phyloP scores from a whole-genome alignment of 2,329 filamentous ascomycete species.

The Volutella citrinella region DNA sequence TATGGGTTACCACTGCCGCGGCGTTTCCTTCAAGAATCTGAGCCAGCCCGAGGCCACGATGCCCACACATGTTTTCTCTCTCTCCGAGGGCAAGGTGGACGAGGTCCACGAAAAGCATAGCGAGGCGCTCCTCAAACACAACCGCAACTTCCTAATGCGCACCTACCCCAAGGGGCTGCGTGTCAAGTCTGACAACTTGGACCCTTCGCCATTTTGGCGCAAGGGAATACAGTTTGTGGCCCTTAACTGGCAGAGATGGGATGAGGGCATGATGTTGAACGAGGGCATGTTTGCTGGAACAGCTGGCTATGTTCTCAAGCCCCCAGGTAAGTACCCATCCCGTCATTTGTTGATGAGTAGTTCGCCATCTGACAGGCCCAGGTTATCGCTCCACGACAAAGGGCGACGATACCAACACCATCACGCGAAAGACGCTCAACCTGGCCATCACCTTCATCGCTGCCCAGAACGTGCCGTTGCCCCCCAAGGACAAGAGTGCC shows the following conservation, averaged over 20 bases:
- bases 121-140: slow-evolving; percentile 70
- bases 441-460: slow-evolving; percentile 73
- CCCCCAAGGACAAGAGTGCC: slow-evolving; percentile 45
- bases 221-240: slow-evolving; percentile 88
- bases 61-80: slow-evolving; percentile 67
- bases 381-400: slow-evolving; percentile 29
- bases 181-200: slow-evolving; percentile 80
- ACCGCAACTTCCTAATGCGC: slow-evolving; percentile 78
- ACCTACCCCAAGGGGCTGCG: slow-evolving; percentile 83
- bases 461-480: slow-evolving; percentile 72
- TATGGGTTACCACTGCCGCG: slow-evolving; percentile 79
- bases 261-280: slow-evolving; percentile 95
- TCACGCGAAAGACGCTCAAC: slow-evolving; percentile 58
- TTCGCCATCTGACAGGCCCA: no score
- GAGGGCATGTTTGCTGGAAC: slow-evolving; percentile 86
- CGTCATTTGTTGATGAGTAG: no score
- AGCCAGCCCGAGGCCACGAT: slow-evolving; percentile 66
- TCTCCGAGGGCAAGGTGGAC: slow-evolving; percentile 63
- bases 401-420: slow-evolving; percentile 23
- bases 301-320: slow-evolving; percentile 84
- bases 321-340: slow-evolving; percentile 62
- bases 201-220: slow-evolving; percentile 82
- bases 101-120: slow-evolving; percentile 51
- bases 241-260: slow-evolving; percentile 89
- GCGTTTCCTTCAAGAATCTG: slow-evolving; percentile 78